These are phyloP conservation scores for Beta vulgaris DNA, from an alignment of 148 eudicot species.

Conservation along the genomic window DNA sequence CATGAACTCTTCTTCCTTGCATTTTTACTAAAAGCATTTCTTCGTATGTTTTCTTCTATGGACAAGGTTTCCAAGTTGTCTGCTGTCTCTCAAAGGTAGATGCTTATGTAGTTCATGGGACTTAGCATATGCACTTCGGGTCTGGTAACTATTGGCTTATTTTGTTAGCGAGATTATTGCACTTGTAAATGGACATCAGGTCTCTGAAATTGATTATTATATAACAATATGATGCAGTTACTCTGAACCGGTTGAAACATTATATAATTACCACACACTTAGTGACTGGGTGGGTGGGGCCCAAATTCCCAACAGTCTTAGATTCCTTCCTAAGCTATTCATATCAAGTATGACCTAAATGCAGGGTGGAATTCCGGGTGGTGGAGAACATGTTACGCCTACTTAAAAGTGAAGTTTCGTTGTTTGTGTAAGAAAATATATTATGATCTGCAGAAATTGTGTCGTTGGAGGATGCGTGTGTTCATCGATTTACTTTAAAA, in stretches of 20 bases:
- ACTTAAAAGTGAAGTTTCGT: background rate
- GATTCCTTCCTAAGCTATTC: background rate
- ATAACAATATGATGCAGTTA: background rate
- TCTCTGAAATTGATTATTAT: too few relatives aligned
- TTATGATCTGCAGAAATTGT: background rate
- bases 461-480: too few relatives aligned
- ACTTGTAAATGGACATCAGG: too few relatives aligned
- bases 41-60: background rate
- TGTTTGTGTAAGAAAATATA: background rate
- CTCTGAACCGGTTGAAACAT: background rate
- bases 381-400: background rate
- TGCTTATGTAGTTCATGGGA: background rate
- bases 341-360: background rate
- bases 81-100: background rate
- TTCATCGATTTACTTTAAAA: background rate
- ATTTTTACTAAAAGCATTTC: background rate
- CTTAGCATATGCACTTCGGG: background rate
- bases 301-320: too few relatives aligned
- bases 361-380: background rate
- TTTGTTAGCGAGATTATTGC: background rate
- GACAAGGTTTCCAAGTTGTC: background rate
- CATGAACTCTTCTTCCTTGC: background rate
- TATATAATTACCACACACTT: background rate
- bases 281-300: background rate
- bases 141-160: background rate